Percentiles rank a stretch among this genome's conserved stretches.
Evolutionary conservation across 345 rosid species (phyloP).

Genomic region (Mallotus nudiflorus): DNA sequence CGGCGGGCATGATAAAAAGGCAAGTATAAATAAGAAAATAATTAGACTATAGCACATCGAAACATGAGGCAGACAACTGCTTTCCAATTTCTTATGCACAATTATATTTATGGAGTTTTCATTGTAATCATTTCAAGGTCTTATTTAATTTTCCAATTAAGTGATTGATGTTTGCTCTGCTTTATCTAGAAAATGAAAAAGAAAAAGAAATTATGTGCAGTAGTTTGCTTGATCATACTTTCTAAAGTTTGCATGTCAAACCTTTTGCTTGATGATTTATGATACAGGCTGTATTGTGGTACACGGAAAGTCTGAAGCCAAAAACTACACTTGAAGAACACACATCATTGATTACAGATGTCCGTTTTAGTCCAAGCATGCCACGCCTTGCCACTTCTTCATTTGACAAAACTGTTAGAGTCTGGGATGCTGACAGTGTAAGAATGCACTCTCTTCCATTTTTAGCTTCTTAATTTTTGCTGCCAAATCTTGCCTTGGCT

Average conservation of each 20-base stretch:
- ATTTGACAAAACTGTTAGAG: conserved; percentile 93
- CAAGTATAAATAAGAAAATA: conserved; percentile 19
- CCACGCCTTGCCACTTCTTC: conserved; percentile 94
- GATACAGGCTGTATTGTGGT: conserved; percentile 85
- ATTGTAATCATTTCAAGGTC: not conserved
- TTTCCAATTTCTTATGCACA: not conserved
- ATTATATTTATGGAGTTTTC: not conserved
- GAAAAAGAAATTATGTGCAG: not conserved
- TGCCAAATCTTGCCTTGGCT: not conserved
- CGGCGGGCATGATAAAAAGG: conserved; percentile 99
- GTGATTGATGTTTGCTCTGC: too few species aligned
- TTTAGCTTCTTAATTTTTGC: conserved; percentile 8
- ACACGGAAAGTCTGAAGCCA: conserved; percentile 66
- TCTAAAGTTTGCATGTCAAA: not conserved
- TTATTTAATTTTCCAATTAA: conserved; percentile 1
- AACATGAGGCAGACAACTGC: not conserved
- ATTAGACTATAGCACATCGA: not conserved
- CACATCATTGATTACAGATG: conserved; percentile 72
- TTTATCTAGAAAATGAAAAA: too few species aligned
- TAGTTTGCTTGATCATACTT: not conserved
- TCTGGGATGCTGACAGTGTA: conserved; percentile 98
- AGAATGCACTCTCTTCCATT: conserved; percentile 27
- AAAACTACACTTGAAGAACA: conserved; percentile 87
- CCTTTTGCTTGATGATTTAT: conserved; percentile 9
- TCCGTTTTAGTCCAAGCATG: conserved; percentile 92